Base-by-base conservation (phyloP, 225 moss, liverwort and hornwort species). In the Lunularia cruciata region DNA sequence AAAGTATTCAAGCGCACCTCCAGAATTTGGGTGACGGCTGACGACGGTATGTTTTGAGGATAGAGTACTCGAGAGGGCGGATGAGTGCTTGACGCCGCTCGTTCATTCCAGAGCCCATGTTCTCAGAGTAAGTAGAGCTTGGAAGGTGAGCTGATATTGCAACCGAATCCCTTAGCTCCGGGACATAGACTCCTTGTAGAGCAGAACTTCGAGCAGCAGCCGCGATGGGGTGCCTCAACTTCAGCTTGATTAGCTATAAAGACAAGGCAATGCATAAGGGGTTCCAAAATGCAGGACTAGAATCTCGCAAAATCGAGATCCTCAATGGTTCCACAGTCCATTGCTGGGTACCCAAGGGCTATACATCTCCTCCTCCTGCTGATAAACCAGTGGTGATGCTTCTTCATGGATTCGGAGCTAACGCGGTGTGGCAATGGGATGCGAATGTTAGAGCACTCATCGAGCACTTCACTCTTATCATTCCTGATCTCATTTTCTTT, bases 401-500 rank as follows among this genome's bases (percentile, higher is more conserved):
- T 0, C 52, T 86, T 5, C 88, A 88, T 20, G 88, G 91, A 22
- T 80, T 88, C 9, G 83, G 75, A 31, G 73, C 61, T 32, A 69
- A 75, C 26, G 80, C 83, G 54, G 30, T 72, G 33, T 75, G 74
- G 64, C 73, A 83, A 12, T 88, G 90, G 90, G 65, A 68, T 19
- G 4, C 8, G 19, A 88, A 88, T 76, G 60, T 88, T 28, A 78
- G 77, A 66, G 12, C 32, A 0, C 63, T 91, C 31, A 1, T 63
- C 33, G 32, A 57, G 32, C 72, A 73, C 27, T 88, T 83, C 43
- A 78, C 75, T 8, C 81, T 91, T 12, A 77, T 80, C 34, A 72
- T 87, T 0, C 85, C 88, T 0, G 91, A 91, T 33, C 81, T 91
- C 5, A 12, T 87, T 13, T 89, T 87, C 71, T 83, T 85, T 20